Base-by-base conservation (phyloP, 129 eudicot species). In the Lactuca sativa region DNA sequence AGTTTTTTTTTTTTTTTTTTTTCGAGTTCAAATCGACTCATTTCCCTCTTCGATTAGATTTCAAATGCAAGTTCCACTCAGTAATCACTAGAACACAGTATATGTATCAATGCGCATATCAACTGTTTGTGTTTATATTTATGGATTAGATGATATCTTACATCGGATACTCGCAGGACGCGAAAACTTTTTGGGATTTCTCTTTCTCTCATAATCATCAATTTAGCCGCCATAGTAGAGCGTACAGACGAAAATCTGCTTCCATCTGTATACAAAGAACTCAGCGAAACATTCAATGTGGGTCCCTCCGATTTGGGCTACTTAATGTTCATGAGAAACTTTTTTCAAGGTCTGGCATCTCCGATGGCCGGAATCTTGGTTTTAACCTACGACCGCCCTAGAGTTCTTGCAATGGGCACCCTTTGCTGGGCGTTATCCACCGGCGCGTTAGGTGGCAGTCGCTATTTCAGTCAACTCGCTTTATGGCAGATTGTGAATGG, bases 171-270 rank as follows among this genome's bases (percentile, higher is more conserved):
- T 80, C 67, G 43, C 88, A 90, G 97, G 76, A 62, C 79, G 30
- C 82, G 85, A 65, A 86, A 64, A 62, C 6, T 89, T 32, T 89
- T 77, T 8, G 95, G 98, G 79, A 78, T 92, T 32, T 92, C 98
- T 5, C 85, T 92, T 17, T 86, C 98, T 12, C 67, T 92, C 3
- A 77, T 92, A 30, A 83, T 92, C 72, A 93, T 93, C 83, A 93
- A 93, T 82, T 69, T 93, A 82, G 98, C 98, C 32, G 83, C 98
- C 4, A 87, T 93, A 76, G 86, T 93, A 87, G 98, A 93, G 62
- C 86, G 97, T 2, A 92, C 98, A n/a, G 97, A 93, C 60, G 98
- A 93, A 69, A 89, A 93, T 75, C 97, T 93, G 67, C 98, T 93
- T 54, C 95, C 98, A 77, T 78, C 98, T 3, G 98, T 93, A 36